A percentile compares a stretch with the other conserved stretches of the same genome.
Evolutionary conservation across 352 stramenopile species (phyloP).

Genomic region (Pythium sp.): DNA sequence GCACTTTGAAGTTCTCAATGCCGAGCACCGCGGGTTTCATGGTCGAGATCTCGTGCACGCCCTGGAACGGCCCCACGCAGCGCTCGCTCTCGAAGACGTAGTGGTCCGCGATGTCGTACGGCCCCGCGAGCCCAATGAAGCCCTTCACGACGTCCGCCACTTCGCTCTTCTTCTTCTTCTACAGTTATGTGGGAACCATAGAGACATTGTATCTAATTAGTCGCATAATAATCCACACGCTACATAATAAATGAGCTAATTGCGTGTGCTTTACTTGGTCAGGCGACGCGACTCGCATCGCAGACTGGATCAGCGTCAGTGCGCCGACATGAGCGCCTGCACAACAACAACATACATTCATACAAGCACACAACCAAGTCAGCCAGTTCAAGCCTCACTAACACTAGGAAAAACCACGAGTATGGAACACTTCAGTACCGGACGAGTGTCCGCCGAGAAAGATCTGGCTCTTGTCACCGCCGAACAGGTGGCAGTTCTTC

Average conservation of each 20-base stretch:
- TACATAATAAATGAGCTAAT: background rate
- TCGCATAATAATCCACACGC: background rate
- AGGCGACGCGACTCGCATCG: slow-evolving; percentile 24
- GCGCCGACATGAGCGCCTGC: slow-evolving; percentile 48
- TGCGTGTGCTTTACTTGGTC: background rate
- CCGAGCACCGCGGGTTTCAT: slow-evolving; percentile 80
- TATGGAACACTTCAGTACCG: slow-evolving; percentile 13
- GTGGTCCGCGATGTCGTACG: slow-evolving; percentile 77
- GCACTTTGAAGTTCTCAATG: slow-evolving; percentile 45
- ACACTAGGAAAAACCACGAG: background rate
- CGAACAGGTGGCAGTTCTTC: slow-evolving; percentile 39
- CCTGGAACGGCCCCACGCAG: slow-evolving; percentile 46
- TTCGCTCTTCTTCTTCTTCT: slow-evolving; percentile 25
- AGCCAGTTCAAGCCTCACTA: background rate
- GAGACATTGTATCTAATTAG: background rate
- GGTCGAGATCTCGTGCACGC: slow-evolving; percentile 69
- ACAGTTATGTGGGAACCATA: background rate
- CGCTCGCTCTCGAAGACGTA: slow-evolving; percentile 69
- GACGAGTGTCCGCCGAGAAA: slow-evolving; percentile 71
- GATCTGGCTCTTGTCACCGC: slow-evolving; percentile 46
- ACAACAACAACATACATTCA: background rate
- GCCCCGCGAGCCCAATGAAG: slow-evolving; percentile 64
- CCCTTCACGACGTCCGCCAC: slow-evolving; percentile 34
- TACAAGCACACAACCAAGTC: background rate
- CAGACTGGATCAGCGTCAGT: slow-evolving; percentile 54